These are phyloP conservation scores for Diaporthe nobilis DNA, from an alignment of 2,329 filamentous ascomycete genomes.

Conservation along the genomic window DNA sequence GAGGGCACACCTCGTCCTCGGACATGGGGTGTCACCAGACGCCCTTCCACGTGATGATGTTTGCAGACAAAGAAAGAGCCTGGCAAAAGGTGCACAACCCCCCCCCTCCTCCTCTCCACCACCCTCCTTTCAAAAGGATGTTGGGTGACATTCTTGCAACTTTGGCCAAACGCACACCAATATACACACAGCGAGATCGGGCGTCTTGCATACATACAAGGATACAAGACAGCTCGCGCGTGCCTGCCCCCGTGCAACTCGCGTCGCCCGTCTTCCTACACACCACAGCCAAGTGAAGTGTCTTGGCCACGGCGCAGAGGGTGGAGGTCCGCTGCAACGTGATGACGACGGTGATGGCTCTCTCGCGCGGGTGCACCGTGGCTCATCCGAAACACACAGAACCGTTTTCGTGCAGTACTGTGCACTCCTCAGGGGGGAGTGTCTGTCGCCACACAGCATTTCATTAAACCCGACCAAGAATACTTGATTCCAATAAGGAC, in stretches of 20 bases:
- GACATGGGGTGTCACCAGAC: slow-evolving; percentile 9
- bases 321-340: slow-evolving; percentile 21
- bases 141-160: slow-evolving; percentile 28
- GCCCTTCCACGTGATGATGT: slow-evolving; percentile 28
- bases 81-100: not conserved
- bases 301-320: slow-evolving; percentile 15
- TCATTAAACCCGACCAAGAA: not conserved
- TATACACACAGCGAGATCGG: slow-evolving; percentile 13
- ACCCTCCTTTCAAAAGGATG: not conserved
- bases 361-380: slow-evolving; percentile 7
- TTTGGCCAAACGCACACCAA: not conserved
- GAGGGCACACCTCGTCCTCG: slow-evolving; percentile 15
- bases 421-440: not conserved
- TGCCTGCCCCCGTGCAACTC: slow-evolving; percentile 17
- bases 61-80: slow-evolving; percentile 2
- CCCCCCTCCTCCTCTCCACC: not conserved
- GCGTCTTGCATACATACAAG: slow-evolving; percentile 15
- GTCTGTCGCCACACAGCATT: not conserved
- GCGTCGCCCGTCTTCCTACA: slow-evolving; percentile 3
- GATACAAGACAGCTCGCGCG: slow-evolving; percentile 1
- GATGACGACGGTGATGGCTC: slow-evolving; percentile 19
- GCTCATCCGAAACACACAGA: slow-evolving; percentile 4
- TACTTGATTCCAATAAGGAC: not conserved
- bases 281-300: not conserved
- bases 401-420: not conserved